Conservation (phyloP, 345 rosid genomes). For the Erysimum cheiranthoides region DNA sequence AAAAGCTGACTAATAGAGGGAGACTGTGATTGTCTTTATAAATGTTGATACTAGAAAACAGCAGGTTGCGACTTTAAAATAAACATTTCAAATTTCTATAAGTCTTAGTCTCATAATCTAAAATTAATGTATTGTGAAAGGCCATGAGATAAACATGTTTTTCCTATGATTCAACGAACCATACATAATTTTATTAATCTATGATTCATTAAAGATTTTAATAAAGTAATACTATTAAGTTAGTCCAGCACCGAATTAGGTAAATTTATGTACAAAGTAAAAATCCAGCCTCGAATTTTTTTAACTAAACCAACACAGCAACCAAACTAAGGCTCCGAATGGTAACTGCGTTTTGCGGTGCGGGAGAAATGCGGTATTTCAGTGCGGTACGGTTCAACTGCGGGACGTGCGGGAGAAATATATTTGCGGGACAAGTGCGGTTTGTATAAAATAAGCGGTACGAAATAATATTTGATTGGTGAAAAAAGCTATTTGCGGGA, state of each 20-base stretch:
- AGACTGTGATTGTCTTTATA: neutral
- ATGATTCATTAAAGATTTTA: neutral
- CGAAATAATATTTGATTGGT: too few relatives aligned
- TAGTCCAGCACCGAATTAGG: neutral
- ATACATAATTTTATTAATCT: neutral
- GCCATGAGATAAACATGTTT: constrained; percentile 10
- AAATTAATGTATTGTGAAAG: neutral
- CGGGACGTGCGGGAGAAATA: too few relatives aligned
- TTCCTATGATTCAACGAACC: constrained; percentile 16
- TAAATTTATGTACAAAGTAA: neutral
- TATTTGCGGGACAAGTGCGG: too few relatives aligned
- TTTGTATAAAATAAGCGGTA: too few relatives aligned
- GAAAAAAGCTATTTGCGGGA: too few relatives aligned
- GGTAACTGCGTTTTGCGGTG: too few relatives aligned
- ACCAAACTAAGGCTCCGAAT: too few relatives aligned
- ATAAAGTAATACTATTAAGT: neutral
- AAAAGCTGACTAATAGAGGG: neutral
- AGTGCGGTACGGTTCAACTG: too few relatives aligned
- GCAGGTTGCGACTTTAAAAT: neutral
- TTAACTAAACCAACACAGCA: too few relatives aligned
- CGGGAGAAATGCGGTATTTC: too few relatives aligned
- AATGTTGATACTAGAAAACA: too few relatives aligned
- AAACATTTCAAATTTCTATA: too few relatives aligned
- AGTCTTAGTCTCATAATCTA: neutral
- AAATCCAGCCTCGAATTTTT: neutral